Conservation (phyloP, 1,284 basidiomycete genomes). For the Bondarzewia mesenterica region DNA sequence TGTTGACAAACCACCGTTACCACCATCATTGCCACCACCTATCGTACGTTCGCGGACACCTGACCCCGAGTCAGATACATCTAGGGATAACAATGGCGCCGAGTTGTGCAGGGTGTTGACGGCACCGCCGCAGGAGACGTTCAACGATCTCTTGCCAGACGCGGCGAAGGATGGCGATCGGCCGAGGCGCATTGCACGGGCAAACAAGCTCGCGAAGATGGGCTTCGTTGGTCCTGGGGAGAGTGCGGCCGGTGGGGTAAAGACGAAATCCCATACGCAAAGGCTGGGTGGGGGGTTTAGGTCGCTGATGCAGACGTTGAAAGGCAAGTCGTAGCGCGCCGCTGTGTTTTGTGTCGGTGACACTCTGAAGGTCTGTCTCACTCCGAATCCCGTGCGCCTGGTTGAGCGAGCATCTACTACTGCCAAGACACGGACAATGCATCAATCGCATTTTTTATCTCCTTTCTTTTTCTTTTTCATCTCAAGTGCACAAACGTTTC, state of each 20-base stretch:
- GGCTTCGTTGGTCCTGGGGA: background rate
- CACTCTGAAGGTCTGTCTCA: background rate
- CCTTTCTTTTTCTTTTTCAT: background rate
- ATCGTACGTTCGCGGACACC: slow-evolving; percentile 25
- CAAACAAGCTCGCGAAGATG: background rate
- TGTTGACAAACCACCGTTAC: no score
- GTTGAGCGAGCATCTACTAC: no score
- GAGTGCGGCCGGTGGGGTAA: background rate
- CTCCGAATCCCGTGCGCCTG: no score
- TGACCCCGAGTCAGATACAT: slow-evolving; percentile 16
- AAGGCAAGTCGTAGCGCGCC: background rate
- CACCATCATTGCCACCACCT: background rate
- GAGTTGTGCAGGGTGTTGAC: background rate
- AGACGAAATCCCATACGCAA: background rate
- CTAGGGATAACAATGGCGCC: background rate
- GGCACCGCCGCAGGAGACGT: background rate
- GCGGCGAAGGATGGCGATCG: background rate
- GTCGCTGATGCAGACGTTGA: slow-evolving; percentile 1
- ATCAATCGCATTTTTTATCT: background rate
- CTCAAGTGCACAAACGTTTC: background rate
- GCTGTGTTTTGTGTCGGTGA: background rate
- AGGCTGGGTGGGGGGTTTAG: background rate
- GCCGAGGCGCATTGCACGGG: background rate
- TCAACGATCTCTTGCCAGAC: background rate
- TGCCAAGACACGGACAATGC: no score